Evolutionary conservation across 257 asterid genomes (phyloP).

Genomic region (Phtheirospermum japonicum): DNA sequence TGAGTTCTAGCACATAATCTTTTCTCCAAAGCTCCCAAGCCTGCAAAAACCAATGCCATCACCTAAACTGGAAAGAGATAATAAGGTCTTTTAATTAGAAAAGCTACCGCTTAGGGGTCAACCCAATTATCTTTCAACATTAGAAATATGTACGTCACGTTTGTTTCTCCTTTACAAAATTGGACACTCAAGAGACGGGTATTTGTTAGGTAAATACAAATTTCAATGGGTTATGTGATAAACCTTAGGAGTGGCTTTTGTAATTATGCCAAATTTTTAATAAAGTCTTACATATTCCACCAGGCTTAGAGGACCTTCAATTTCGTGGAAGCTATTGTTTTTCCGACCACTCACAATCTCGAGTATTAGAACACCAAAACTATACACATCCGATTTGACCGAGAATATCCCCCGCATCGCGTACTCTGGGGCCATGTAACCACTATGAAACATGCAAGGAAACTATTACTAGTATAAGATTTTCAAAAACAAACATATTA

Average conservation of each 20-base stretch:
- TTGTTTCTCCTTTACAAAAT: too few species aligned
- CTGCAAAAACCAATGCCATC: too few species aligned
- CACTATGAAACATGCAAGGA: constrained; percentile 30
- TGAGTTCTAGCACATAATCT: constrained; percentile 34
- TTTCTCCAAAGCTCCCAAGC: too few species aligned
- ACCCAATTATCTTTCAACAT: too few species aligned
- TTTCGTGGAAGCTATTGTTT: constrained; percentile 40
- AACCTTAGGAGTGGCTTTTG: not conserved
- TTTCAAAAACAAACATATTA: not conserved
- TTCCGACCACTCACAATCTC: constrained; percentile 59
- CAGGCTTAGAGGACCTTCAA: constrained; percentile 49
- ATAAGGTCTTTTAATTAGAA: too few species aligned
- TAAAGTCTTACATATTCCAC: constrained; percentile 63
- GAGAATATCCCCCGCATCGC: constrained; percentile 68
- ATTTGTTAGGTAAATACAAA: too few species aligned
- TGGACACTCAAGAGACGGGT: too few species aligned
- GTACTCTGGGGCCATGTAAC: constrained; percentile 75
- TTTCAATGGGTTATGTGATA: too few species aligned
- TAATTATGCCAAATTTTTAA: too few species aligned
- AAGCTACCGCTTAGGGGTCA: too few species aligned
- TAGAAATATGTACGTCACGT: too few species aligned
- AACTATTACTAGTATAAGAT: not conserved
- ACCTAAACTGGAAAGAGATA: too few species aligned
- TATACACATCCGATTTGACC: constrained; percentile 57
- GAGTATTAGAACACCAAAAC: constrained; percentile 53